Base-by-base conservation (phyloP, 2,329 filamentous ascomycete species). In the Dactylella cylindrospora region DNA sequence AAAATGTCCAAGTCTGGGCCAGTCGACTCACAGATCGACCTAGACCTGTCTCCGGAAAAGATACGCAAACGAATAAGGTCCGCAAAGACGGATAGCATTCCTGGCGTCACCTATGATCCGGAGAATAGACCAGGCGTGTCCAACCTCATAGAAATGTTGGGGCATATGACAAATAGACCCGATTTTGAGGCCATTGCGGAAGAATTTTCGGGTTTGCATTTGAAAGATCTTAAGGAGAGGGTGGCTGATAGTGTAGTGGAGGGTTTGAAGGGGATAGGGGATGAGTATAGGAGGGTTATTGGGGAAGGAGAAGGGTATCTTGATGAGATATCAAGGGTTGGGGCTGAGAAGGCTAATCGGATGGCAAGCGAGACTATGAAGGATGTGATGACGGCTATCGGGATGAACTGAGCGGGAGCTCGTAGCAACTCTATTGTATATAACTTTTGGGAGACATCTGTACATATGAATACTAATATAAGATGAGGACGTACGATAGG, bases 1-100 rank as follows among this genome's bases (percentile, higher is more conserved):
- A 98, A 98, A 72, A 98, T 98, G 93, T 95, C 90, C 52, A 98
- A 98, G 74, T 95, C 90, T 0, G 80, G 89, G 68, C 70, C 78
- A 0, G 81, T 86, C 67, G 77, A 80, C 2, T 94, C 89, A 5
- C 81, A 89, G 13, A 94, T 98, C 67, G 75, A 93, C 9, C 82
- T 98, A 61, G 95, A 85, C 1, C 88, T 96, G 68, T 73, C 77
- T 0, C 75, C 80, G 0, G 74, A 79, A 0, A 75, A 78, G 2
- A 90, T 97, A 64, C 73, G 75, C 15, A 73, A 74, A 39, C 95
- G 95, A 71, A 76, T 97, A 66, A 82, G 78, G 66, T 73, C 76
- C 5, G 88, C 93, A 5, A 71, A 89, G 25, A 97, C 93, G 1
- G 93, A 98, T 73, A 85, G 81, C 0, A 71, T 79, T 19, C 66